A percentile compares a stretch with the other conserved stretches of the same genome.
These are phyloP conservation scores for Curvularia spicifera DNA, from an alignment of 2,329 filamentous ascomycete species.

Conservation along the genomic window DNA sequence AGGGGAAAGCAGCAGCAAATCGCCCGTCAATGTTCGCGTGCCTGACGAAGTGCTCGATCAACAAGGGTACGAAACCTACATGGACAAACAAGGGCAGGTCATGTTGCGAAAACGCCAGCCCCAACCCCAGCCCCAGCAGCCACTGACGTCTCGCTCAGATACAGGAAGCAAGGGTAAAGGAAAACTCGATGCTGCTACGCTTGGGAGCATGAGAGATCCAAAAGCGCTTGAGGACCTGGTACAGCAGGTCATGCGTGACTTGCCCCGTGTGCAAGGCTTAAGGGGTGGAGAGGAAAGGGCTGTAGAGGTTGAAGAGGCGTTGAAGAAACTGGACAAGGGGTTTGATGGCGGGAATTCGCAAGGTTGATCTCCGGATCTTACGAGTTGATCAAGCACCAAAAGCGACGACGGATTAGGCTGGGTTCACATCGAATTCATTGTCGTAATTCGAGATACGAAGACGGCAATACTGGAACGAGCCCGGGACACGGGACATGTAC, in stretches of 20 bases:
- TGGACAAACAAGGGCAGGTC: conserved; percentile 58
- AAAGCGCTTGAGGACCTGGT: conserved; percentile 54
- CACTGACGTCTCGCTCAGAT: conserved; percentile 17
- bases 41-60: conserved; percentile 57
- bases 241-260: conserved; percentile 55
- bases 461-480: neutral
- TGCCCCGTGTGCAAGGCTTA: conserved; percentile 50
- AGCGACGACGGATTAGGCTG: neutral
- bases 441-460: neutral
- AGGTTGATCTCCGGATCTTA: neutral
- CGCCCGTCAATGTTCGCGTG: conserved; percentile 45
- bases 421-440: neutral
- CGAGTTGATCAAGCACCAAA: neutral
- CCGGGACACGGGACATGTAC: neutral
- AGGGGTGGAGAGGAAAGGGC: conserved; percentile 52
- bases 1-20: conserved; percentile 14
- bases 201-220: conserved; percentile 48
- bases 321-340: conserved; percentile 54
- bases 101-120: conserved; percentile 53
- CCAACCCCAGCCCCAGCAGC: conserved; percentile 14
- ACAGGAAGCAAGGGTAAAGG: conserved; percentile 24
- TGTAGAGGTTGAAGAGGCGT: conserved; percentile 44
- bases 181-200: conserved; percentile 36
- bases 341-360: conserved; percentile 37
- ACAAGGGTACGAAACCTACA: conserved; percentile 59